Base-by-base conservation (phyloP, 345 rosid genomes). In the Conringia planisiliqua region DNA sequence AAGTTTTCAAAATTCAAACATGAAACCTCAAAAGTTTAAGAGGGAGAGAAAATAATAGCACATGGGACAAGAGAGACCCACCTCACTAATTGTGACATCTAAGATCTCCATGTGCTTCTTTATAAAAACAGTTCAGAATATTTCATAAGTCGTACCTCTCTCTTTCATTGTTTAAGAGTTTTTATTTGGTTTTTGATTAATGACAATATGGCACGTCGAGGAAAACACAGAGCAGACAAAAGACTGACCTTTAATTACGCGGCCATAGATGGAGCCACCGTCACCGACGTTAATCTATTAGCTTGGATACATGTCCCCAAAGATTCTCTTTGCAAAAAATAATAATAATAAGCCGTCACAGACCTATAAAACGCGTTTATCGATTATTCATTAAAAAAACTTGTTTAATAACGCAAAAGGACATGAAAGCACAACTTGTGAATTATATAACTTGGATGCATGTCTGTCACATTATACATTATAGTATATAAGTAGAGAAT, bases 241-340 rank as follows among this genome's bases (percentile, higher is more conserved):
- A 61, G 64, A 32, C 42, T 52, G 71, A 26, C 65, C 65, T 39
- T 47, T 56, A 65, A 56, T 75, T 76, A 76, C 79, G 79, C 74
- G 79, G 79, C 79, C 1, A 61, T 62, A 76, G 74, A 76, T 75
- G 44, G 74, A 76, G 64, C 58, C 79, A 76, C 73, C 79, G 79
- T 68, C 79, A 75, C 79, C 74, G 79, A 76, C 65, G 54, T 39
- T 24, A 54, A 17, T 43, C 7, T 42, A 75, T 35, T 46, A 64
- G 69, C 70, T 76, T 62, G 58, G 70, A 76, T 69, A 64, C 75
- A 76, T 70, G 80, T 76, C 71, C 79, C 79, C 11, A 76, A 62
- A 76, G 70, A 76, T 76, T 76, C 79, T 76, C 64, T 68, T 4
- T 24, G 52, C 3, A 12, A 20, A 55, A 61, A 61, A 18, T n/a